Evolutionary conservation across 2,329 filamentous ascomycete genomes (phyloP), one percentile per base, ranked within the genome.

Genomic region (Epichloe uncinata): DNA sequence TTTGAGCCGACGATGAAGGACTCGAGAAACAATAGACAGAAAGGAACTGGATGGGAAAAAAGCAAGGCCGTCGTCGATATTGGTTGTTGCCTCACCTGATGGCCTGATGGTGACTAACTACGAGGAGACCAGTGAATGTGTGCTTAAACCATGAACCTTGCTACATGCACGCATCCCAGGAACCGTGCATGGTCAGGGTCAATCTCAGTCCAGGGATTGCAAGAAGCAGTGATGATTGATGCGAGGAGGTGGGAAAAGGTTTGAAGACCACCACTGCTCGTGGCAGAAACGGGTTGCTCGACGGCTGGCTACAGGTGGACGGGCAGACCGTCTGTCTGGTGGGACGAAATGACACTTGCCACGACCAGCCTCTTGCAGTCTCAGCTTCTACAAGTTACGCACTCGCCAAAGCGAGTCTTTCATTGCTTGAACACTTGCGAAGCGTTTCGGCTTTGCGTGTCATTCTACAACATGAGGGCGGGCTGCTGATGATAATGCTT

Each of bases 271-370:
- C 18, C 13, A 11, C 3, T n/a, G n/a, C 12, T 15, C 12, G 15
- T 8, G 11, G n/a, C 13, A 15, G 35, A 45, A 26, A 34, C 11
- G 16, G n/a, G n/a, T 13, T 16, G 34, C n/a, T 22, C 36, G 42
- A 20, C 48, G 35, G 48, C 48, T 49, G 48, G 48, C 38, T 20
- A 45, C 48, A 45, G 48, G 48, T 49, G 48, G 34, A 44, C 20
- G 13, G 38, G 22, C 26, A 11, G 26, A 30, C 26, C 8, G 8
- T 30, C 33, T n/a, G 15, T 18, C 36, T 16, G 18, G 48, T 45
- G 26, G 41, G 18, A 49, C 48, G 18, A 22, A 30, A 22, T 26
- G 37, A 5, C 37, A 47, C 42, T 33, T 30, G 42, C 34, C 34
- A 37, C 33, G 42, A 11, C 18, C 20, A 37, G 18, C n/a, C 13